Evolutionary conservation across 2,329 filamentous ascomycete genomes (phyloP), one percentile per base, ranked within the genome.

Genomic region (Proliferodiscus dingleyae): DNA sequence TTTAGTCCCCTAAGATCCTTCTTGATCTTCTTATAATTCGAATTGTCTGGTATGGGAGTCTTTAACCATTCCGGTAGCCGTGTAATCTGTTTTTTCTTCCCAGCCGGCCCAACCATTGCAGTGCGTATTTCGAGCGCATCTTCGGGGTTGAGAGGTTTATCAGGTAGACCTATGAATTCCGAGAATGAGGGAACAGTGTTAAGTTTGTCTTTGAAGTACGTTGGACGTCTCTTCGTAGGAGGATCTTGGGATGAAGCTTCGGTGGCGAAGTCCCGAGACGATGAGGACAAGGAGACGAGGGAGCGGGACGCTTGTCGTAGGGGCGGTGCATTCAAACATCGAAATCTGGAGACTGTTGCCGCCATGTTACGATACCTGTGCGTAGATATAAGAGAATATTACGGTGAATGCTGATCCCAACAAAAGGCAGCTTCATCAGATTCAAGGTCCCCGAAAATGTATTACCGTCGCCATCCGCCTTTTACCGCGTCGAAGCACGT

Each of bases 21-120:
- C 74, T 95, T 96, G 68, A 98, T 95, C 62, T 88, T 87, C 71
- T 94, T 94, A 74, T 85, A 96, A 70, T 94, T 94, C 46, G 78
- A 53, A 64, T 81, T 85, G 51, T 84, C 84, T 0, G 93, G 93
- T 46, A 98, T 93, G 2, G 89, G 87, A 18, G 91, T 98, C 75
- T 97, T 96, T 53, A 98, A 80, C 93, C 93, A 98, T 56, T 85
- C 79, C 16, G 93, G 93, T 39, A 98, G 73, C 38, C 93, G 82
- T 11, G 80, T 84, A 58, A 84, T 79, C 56, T 79, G 81, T 54
- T 71, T 73, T 64, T 80, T 78, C 64, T 74, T 78, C 49, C 79
- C 79, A 22, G 72, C 73, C 16, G 80, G 80, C 29, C 80, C 80
- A 57, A 84, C 80, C 61, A 82, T 72, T 54, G 77, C 80, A 30